These are phyloP conservation scores for Thermochaetoides thermophila DNA, from an alignment of 495 filamentous ascomycete genomes.

Conservation along the genomic window DNA sequence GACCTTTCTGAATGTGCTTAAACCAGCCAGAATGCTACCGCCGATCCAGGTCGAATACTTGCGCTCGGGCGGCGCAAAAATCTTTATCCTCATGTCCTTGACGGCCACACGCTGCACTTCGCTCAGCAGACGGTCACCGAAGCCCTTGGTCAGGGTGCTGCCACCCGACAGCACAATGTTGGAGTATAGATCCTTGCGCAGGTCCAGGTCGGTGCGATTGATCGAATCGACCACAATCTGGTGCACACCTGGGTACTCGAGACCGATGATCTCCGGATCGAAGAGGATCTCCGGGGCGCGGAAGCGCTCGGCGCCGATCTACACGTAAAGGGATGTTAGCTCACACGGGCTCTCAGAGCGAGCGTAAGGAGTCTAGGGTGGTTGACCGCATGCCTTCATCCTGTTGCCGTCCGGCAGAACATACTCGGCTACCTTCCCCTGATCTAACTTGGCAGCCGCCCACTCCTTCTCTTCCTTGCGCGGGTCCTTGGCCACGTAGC, in stretches of 20 bases:
- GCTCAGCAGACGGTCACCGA: conserved; percentile 82
- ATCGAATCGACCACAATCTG: conserved; percentile 96
- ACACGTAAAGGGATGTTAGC: conserved; percentile 8
- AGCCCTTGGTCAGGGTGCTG: conserved; percentile 72
- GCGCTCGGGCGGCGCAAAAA: conserved; percentile 90
- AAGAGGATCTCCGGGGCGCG: conserved; percentile 95
- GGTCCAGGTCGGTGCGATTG: conserved; percentile 90
- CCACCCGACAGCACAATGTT: conserved; percentile 97
- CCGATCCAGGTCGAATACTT: conserved; percentile 99
- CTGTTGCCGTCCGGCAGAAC: conserved; percentile 82
- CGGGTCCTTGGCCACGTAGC: conserved; percentile 87
- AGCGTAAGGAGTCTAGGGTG: neutral
- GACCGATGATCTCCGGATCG: conserved; percentile 89
- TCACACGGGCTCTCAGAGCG: neutral
- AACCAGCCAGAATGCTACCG: conserved; percentile 87
- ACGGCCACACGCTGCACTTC: conserved; percentile 88
- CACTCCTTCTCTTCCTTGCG: conserved; percentile 93
- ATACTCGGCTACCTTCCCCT: conserved; percentile 68
- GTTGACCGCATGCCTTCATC: conserved; percentile 68
- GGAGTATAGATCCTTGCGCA: conserved; percentile 83
- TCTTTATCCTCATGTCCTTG: conserved; percentile 98
- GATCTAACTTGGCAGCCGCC: conserved; percentile 47
- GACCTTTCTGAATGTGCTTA: conserved; percentile 98
- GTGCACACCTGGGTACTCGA: conserved; percentile 94
- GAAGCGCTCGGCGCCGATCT: conserved; percentile 86